phyloP scores from a whole-genome alignment of 768 basidiomycete species.

The Naganishia vaughanmartiniae region DNA sequence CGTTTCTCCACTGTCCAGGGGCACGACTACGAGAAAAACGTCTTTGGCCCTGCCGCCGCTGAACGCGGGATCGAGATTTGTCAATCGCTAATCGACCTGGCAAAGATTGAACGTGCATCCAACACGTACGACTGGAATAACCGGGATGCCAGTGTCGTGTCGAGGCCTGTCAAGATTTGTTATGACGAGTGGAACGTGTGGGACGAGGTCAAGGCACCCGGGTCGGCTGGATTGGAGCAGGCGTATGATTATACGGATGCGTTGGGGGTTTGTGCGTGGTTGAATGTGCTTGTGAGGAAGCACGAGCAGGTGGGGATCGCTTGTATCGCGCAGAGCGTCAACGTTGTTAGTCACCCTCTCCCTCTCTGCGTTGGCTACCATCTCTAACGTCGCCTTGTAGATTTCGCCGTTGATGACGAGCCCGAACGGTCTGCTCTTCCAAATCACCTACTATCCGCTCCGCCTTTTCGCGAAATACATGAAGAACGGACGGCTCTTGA shows the following conservation, averaged over 20 bases:
- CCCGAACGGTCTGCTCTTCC: conserved; percentile 54
- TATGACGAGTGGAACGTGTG: conserved; percentile 62
- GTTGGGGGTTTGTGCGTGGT: conserved; percentile 62
- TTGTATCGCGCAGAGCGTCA: conserved; percentile 62
- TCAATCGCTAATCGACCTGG: conserved; percentile 58
- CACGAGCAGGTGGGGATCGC: conserved; percentile 63
- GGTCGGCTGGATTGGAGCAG: conserved; percentile 59
- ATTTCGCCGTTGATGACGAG: conserved; percentile 56
- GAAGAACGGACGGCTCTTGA: conserved; percentile 46
- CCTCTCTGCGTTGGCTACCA: background rate
- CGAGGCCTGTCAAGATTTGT: conserved; percentile 48
- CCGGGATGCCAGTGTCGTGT: conserved; percentile 24
- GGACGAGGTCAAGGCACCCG: conserved; percentile 55
- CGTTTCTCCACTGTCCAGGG: conserved; percentile 32
- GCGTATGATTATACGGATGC: conserved; percentile 61
- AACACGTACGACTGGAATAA: conserved; percentile 26
- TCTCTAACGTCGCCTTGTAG: conserved; percentile 38
- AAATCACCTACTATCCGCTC: conserved; percentile 58
- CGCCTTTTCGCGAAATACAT: conserved; percentile 62
- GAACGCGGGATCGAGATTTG: conserved; percentile 61
- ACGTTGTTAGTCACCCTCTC: conserved; percentile 42
- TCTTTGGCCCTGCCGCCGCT: conserved; percentile 59
- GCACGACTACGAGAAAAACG: conserved; percentile 57
- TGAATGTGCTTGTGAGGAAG: conserved; percentile 64
- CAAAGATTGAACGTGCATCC: conserved; percentile 43